Evolutionary conservation across 129 eudicot species (phyloP).

Genomic region (Smallanthus sonchifolius): DNA sequence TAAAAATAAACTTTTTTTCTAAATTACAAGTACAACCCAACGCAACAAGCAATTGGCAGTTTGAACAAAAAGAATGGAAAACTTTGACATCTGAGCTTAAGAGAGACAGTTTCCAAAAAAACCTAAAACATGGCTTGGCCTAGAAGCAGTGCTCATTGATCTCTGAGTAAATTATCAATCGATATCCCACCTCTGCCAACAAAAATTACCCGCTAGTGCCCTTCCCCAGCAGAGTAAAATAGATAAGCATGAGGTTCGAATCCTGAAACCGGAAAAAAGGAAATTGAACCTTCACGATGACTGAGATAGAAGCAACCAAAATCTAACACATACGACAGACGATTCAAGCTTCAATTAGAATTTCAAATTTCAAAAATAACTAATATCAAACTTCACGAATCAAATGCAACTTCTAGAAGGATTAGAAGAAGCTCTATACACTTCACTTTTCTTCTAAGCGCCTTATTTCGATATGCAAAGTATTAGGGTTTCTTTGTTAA

Average conservation of each 20-base stretch:
- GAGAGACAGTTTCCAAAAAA: conserved; percentile 16
- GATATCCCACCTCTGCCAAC: neutral
- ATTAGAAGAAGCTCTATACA: too few relatives aligned
- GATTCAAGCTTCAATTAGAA: neutral
- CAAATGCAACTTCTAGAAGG: neutral
- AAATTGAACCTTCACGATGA: neutral
- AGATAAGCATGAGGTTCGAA: neutral
- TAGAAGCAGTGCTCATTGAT: conserved; percentile 36
- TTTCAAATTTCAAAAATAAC: neutral
- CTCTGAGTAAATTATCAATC: conserved; percentile 36
- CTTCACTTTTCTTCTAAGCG: conserved; percentile 9
- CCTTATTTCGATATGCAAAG: too few relatives aligned
- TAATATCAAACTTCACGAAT: neutral
- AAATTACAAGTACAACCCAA: conserved; percentile 14
- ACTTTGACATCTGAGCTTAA: conserved; percentile 18
- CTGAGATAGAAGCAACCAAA: neutral
- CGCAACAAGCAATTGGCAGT: conserved; percentile 20
- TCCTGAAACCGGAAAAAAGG: conserved; percentile 22
- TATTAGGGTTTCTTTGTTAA: conserved; percentile 22
- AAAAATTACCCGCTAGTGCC: neutral
- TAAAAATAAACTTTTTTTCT: neutral
- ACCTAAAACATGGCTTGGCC: conserved; percentile 25
- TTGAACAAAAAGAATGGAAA: neutral
- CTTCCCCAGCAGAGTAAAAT: neutral
- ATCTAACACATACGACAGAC: conserved; percentile 5